Conservation (phyloP, 192 early-diverging fungal genomes). For the Radiomyces spectabilis region DNA sequence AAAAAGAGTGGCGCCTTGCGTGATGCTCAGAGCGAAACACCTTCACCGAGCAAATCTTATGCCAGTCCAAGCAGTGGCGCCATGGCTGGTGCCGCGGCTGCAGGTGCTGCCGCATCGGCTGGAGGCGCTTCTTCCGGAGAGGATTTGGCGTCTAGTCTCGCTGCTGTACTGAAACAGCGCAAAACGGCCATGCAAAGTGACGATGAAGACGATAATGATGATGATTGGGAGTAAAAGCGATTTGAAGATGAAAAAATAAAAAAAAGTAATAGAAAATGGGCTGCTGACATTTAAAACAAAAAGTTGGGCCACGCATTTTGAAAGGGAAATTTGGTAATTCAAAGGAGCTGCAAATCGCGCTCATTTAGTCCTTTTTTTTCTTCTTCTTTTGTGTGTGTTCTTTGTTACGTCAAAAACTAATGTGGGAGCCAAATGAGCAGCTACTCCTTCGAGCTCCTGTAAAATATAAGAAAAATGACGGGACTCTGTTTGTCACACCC, state of each 20-base stretch:
- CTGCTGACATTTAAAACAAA: too few relatives aligned
- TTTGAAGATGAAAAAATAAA: background rate
- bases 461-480: constrained; percentile 26
- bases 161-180: constrained; percentile 20
- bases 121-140: background rate
- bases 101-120: background rate
- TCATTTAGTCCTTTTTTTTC: background rate
- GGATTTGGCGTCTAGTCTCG: constrained; percentile 21
- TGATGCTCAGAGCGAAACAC: background rate
- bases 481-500: constrained; percentile 27
- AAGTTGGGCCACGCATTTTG: too few relatives aligned
- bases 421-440: constrained; percentile 32
- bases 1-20: constrained; percentile 24
- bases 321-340: too few relatives aligned
- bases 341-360: too few relatives aligned
- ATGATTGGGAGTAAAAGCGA: constrained; percentile 25
- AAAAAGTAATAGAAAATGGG: too few relatives aligned
- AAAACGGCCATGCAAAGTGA: constrained; percentile 26
- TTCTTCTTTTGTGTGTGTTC: background rate
- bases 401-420: background rate
- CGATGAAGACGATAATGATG: constrained; percentile 26
- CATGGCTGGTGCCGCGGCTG: background rate
- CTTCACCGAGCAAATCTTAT: background rate
- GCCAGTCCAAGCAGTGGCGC: background rate
- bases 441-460: constrained; percentile 19